Evolutionary conservation across 1,284 basidiomycete species (phyloP), one percentile per base, ranked within the genome.

Genomic region (Ceratobasidium sp.): DNA sequence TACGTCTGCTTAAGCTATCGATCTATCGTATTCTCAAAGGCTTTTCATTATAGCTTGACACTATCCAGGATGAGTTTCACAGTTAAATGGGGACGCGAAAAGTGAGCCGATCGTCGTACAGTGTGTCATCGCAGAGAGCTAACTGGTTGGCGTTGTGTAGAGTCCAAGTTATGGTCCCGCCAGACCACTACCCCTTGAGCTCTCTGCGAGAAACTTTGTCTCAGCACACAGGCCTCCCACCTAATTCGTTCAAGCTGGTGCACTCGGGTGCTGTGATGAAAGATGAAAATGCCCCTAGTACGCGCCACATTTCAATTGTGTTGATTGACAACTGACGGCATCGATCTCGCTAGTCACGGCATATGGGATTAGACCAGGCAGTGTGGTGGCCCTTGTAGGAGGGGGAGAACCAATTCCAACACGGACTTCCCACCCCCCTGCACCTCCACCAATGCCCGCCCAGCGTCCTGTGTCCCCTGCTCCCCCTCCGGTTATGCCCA

Each of bases 261-360:
- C 89, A 91, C 79, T 86, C 89, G 49, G 92, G 92, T 52, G 92
- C 90, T 5, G 84, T 94, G 78, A 90, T 93, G 87, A 90, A 89
- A 75, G 91, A 94, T 78, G 89, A 94, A 78, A 82, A 82, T 74
- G 88, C 87, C 4, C 87, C 86, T 52, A 83, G 75, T 46, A 58
- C 64, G 64, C 52, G 38, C 43, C 52, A 46, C 54, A 70, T 44
- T 38, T 32, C 14, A 38, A 38, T 38, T 38, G 35, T 38, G 11
- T 38, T 11, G 35, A 38, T 11, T 38, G 35, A 38, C 35, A 38
- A 38, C 35, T 38, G 35, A 38, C 35, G 35, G 35, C 46, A 21
- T 46, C 13, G 16, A 44, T 23, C 13, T 30, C 11, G 16, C 18
- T 47, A 70, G 66, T 70, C 28, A 70, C 52, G 28, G 32, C 66